A percentile compares a stretch with the other conserved stretches of the same genome.
phyloP scores from a whole-genome alignment of 768 basidiomycete genomes.

The Pholiota conissans region DNA sequence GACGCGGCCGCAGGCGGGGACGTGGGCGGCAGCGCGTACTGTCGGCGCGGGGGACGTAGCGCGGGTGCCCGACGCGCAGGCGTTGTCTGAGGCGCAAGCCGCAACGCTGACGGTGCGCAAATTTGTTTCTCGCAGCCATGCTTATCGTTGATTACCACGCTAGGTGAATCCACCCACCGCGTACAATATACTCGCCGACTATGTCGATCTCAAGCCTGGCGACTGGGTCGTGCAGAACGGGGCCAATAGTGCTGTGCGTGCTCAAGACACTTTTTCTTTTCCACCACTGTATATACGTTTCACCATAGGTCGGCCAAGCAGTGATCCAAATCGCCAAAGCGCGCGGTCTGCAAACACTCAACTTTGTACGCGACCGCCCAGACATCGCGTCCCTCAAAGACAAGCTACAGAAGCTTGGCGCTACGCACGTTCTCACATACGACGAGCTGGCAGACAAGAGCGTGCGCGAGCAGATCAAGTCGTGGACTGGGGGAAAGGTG shows the following conservation, averaged over 20 bases:
- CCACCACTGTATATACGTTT: neutral
- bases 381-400: constrained; percentile 49
- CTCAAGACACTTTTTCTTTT: neutral
- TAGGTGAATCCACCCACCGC: constrained; percentile 86
- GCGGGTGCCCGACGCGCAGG: constrained; percentile 49
- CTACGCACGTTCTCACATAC: constrained; percentile 76
- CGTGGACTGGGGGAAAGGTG: constrained; percentile 67
- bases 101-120: constrained; percentile 72
- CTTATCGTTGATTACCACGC: neutral
- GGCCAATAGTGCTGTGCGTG: constrained; percentile 75
- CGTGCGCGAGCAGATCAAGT: constrained; percentile 52
- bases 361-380: constrained; percentile 72
- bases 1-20: constrained; percentile 68
- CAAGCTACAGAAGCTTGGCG: constrained; percentile 62
- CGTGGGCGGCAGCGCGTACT: constrained; percentile 65
- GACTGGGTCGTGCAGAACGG: constrained; percentile 89
- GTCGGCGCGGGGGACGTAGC: constrained; percentile 57
- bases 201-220: constrained; percentile 58
- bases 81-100: constrained; percentile 60
- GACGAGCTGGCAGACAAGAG: constrained; percentile 65
- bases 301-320: constrained; percentile 70
- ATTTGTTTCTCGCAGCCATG: neutral
- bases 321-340: constrained; percentile 84
- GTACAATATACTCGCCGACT: constrained; percentile 78
- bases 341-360: constrained; percentile 73